Percentiles rank a stretch among this genome's conserved stretches.
phyloP scores from a whole-genome alignment of 371 early-diverging fungal genomes.

The Homolaphlyctis polyrhiza region DNA sequence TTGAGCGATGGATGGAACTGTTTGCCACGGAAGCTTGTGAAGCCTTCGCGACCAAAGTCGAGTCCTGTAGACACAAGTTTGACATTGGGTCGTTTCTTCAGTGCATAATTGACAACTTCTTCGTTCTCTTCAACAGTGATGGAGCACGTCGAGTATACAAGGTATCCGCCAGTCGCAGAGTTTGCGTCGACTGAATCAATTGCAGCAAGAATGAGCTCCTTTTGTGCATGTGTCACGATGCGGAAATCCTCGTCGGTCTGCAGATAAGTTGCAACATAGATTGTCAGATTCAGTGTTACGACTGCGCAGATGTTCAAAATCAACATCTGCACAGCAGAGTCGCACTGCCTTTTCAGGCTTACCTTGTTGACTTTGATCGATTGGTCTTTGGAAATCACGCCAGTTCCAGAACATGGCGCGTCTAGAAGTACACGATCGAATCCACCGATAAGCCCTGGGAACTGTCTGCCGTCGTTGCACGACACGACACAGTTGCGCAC shows the following conservation, averaged over 20 bases:
- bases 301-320: background rate
- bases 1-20: conserved; percentile 82
- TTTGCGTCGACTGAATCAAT: conserved; percentile 97
- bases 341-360: too few species aligned
- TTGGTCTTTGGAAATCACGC: conserved; percentile 98
- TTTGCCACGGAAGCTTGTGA: conserved; percentile 79
- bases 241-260: conserved; percentile 83
- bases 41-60: conserved; percentile 91
- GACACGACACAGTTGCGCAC: conserved; percentile 94
- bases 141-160: conserved; percentile 99
- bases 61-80: conserved; percentile 85
- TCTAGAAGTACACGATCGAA: conserved; percentile 98
- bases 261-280: background rate
- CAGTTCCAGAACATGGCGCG: conserved; percentile 99
- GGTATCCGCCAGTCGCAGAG: conserved; percentile 88
- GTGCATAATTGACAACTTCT: conserved; percentile 94
- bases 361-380: conserved; percentile 91
- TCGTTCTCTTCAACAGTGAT: conserved; percentile 99
- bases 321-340: too few species aligned
- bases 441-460: conserved; percentile 91
- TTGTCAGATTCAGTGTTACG: conserved; percentile 2
- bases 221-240: conserved; percentile 88
- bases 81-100: conserved; percentile 90
- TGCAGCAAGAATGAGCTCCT: conserved; percentile 92
- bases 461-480: conserved; percentile 94